Base-by-base conservation (phyloP, 2,329 filamentous ascomycete species). In the Geosmithia flava region DNA sequence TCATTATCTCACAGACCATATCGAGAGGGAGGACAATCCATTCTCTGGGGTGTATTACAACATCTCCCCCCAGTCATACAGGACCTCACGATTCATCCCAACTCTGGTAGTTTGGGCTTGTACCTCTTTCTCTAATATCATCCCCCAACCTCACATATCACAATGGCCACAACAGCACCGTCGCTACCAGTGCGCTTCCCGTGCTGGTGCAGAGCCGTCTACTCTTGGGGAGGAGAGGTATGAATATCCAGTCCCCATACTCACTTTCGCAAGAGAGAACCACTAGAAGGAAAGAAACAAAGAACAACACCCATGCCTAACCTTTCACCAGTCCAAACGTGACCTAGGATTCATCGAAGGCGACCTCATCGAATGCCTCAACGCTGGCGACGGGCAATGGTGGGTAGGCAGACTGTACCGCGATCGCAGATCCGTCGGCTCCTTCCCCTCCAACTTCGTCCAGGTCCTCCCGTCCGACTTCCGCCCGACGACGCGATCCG, bases 401-500 rank as follows among this genome's bases (percentile, higher is more conserved):
- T 98, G 93, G 93, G 95, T 90, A 68, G 93, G 93, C 45, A 81
- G 91, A 53, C 69, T 98, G 61, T 87, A 83, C 61, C 81, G 93
- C 56, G 93, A 98, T 67, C 84, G 86, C 64, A 81, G 90, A 59
- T 89, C 91, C 59, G 83, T 96, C 58, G 93, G 93, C 48, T 74
- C 93, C 19, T 98, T 98, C 60, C 93, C 93, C 1, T 96, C 90
- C 59, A 98, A 98, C 68, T 98, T 98, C 61, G 93, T 98, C 61
- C 80, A 94, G 62, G 77, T 98, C 6, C 76, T 98, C 30, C 85
- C 87, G 48, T 81, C 93, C 51, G 79, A 81, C 62, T 97, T 94
- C 62, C 82, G 87, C 49, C 93, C 93, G 15, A 80, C 81, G 57
- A 72, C 71, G 42, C 70, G 81, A 59, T 74, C 76, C 29, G 71